Conservation (phyloP, 2,329 filamentous ascomycete species). For the Orbilia quercus region DNA sequence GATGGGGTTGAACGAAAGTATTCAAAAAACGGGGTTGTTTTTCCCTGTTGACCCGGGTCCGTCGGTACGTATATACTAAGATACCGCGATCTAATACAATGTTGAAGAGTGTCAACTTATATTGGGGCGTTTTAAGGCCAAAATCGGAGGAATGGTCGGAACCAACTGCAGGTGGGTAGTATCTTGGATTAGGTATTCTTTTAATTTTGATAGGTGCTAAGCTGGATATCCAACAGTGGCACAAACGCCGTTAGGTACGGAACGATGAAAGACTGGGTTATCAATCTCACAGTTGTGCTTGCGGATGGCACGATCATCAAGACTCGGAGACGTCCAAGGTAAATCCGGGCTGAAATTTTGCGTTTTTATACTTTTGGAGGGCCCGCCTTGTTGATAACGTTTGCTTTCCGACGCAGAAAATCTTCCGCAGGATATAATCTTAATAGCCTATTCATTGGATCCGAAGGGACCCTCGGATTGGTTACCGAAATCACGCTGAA, state of each 20-base stretch:
- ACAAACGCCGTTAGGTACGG: constrained; percentile 94
- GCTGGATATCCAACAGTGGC: constrained; percentile 68
- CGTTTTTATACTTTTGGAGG: constrained; percentile 14
- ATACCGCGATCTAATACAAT: constrained; percentile 5
- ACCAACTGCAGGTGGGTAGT: constrained; percentile 71
- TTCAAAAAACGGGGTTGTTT: constrained; percentile 80
- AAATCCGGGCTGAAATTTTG: constrained; percentile 8
- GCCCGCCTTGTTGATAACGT: constrained; percentile 10
- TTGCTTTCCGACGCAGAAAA: constrained; percentile 69
- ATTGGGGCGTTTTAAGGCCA: constrained; percentile 69
- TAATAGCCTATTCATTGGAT: constrained; percentile 87
- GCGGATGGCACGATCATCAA: constrained; percentile 91
- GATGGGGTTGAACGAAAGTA: constrained; percentile 84
- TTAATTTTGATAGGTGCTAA: background rate
- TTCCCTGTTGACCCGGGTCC: constrained; percentile 89
- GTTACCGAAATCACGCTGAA: constrained; percentile 92
- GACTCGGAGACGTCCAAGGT: constrained; percentile 80
- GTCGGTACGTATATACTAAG: constrained; percentile 62
- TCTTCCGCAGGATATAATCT: constrained; percentile 92
- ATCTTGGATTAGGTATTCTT: background rate
- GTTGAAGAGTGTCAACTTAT: constrained; percentile 1
- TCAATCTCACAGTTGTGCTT: constrained; percentile 85
- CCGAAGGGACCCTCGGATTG: constrained; percentile 88
- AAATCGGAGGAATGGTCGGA: constrained; percentile 84
- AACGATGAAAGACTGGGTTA: constrained; percentile 94